Conservation (phyloP, 2,329 filamentous ascomycete species). For the Pseudogymnoascus sp. region DNA sequence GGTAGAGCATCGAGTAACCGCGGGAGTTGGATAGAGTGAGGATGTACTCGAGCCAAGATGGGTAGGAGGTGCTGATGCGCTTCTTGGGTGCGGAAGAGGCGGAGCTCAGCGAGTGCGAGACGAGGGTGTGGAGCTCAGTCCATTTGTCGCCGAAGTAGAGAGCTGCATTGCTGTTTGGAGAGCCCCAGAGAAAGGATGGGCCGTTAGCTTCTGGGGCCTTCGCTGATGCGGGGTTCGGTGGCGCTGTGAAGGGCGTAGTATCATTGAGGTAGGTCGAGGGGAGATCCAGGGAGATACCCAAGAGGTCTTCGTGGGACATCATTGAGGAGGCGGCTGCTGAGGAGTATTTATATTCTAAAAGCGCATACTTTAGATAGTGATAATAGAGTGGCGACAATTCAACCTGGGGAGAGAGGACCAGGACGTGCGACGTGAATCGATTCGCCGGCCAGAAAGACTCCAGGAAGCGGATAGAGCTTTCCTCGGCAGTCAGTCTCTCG, state of each 20-base stretch:
- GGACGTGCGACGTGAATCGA: slow-evolving; percentile 60
- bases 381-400: slow-evolving; percentile 78
- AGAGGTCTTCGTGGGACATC: slow-evolving; percentile 49
- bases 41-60: slow-evolving; percentile 72
- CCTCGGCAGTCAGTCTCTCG: slow-evolving; percentile 55
- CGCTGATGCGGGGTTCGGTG: slow-evolving; percentile 29
- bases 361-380: slow-evolving; percentile 74
- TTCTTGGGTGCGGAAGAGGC: slow-evolving; percentile 44
- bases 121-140: slow-evolving; percentile 76
- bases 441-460: slow-evolving; percentile 81
- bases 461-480: slow-evolving; percentile 68
- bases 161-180: slow-evolving; percentile 73
- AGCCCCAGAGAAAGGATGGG: slow-evolving; percentile 68
- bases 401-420: slow-evolving; percentile 76
- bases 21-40: slow-evolving; percentile 69
- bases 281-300: slow-evolving; percentile 75
- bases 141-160: slow-evolving; percentile 82
- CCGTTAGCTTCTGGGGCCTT: slow-evolving; percentile 33
- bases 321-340: slow-evolving; percentile 35
- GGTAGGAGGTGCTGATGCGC: slow-evolving; percentile 59
- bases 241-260: slow-evolving; percentile 46
- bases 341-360: slow-evolving; percentile 75
- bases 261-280: slow-evolving; percentile 61
- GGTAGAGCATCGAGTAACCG: slow-evolving; percentile 77
- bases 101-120: slow-evolving; percentile 40